phyloP scores from a whole-genome alignment of 2,329 filamentous ascomycete genomes.

The Pleoardoris graminearum region DNA sequence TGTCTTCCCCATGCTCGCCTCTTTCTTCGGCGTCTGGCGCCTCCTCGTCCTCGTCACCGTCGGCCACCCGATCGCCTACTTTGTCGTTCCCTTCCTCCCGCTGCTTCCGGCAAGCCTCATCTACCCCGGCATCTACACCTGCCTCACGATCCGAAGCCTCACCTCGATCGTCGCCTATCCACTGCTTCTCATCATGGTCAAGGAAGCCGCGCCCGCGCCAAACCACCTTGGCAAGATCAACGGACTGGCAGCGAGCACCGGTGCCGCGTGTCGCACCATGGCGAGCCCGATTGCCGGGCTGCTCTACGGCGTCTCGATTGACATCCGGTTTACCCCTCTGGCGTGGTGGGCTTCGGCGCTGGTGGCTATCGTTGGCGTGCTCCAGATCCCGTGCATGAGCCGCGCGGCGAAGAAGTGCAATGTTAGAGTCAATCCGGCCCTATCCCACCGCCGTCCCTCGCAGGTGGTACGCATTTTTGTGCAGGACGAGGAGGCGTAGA shows the following conservation, averaged over 20 bases:
- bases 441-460: constrained; percentile 21
- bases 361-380: constrained; percentile 59
- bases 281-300: constrained; percentile 70
- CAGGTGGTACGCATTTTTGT: constrained; percentile 33
- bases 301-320: constrained; percentile 65
- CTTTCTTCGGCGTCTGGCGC: constrained; percentile 67
- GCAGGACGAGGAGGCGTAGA: constrained; percentile 20
- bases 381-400: constrained; percentile 61
- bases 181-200: constrained; percentile 70
- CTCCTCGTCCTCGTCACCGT: constrained; percentile 67
- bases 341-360: constrained; percentile 64
- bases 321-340: constrained; percentile 61
- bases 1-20: constrained; percentile 68
- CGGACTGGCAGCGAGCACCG: constrained; percentile 70
- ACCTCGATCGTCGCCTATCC: constrained; percentile 71
- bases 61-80: constrained; percentile 68
- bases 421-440: constrained; percentile 29
- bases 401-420: constrained; percentile 48
- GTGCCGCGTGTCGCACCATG: constrained; percentile 70
- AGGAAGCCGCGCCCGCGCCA: constrained; percentile 68
- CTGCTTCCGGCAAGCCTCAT: constrained; percentile 59
- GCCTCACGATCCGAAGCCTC: constrained; percentile 66
- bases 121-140: constrained; percentile 67
- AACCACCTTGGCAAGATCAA: constrained; percentile 71
- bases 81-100: constrained; percentile 69